These are phyloP conservation scores for Glaciozyma antarctica DNA, from an alignment of 768 basidiomycete genomes.

Conservation along the genomic window DNA sequence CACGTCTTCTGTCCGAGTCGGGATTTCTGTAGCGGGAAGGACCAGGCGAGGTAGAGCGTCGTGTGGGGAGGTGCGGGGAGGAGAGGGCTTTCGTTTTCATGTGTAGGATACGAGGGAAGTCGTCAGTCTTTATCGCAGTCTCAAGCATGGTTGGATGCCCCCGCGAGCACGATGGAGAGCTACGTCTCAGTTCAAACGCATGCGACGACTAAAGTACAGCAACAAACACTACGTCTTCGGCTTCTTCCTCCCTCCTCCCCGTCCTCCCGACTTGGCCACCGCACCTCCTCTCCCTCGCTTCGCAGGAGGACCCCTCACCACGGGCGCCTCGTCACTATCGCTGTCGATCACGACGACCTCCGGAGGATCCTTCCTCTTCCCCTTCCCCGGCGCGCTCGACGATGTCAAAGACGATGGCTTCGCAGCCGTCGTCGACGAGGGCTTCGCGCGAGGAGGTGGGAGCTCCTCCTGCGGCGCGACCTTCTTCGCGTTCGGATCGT, in stretches of 20 bases:
- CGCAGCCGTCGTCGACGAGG: background rate
- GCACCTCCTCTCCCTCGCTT: constrained; percentile 9
- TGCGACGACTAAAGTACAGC: too few species aligned
- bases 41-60: background rate
- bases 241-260: constrained; percentile 4
- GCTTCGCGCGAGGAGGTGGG: background rate
- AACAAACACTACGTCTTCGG: background rate
- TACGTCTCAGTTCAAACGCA: too few species aligned
- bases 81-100: too few species aligned
- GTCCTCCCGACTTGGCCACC: background rate
- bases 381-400: background rate
- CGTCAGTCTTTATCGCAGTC: too few species aligned
- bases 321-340: constrained; percentile 11
- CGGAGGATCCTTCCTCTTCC: constrained; percentile 13
- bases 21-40: constrained; percentile 19
- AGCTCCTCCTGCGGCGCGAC: background rate
- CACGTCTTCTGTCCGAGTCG: constrained; percentile 22
- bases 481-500: constrained; percentile 6
- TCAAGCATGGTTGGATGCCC: too few species aligned
- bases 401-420: background rate
- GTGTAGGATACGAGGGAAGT: too few species aligned
- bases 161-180: too few species aligned
- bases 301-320: background rate
- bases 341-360: constrained; percentile 20
- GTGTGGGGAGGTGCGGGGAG: too few species aligned